Evolutionary conservation across 2,329 filamentous ascomycete species (phyloP), one percentile per base, ranked within the genome.

Genomic region (Hypocrella siamensis): DNA sequence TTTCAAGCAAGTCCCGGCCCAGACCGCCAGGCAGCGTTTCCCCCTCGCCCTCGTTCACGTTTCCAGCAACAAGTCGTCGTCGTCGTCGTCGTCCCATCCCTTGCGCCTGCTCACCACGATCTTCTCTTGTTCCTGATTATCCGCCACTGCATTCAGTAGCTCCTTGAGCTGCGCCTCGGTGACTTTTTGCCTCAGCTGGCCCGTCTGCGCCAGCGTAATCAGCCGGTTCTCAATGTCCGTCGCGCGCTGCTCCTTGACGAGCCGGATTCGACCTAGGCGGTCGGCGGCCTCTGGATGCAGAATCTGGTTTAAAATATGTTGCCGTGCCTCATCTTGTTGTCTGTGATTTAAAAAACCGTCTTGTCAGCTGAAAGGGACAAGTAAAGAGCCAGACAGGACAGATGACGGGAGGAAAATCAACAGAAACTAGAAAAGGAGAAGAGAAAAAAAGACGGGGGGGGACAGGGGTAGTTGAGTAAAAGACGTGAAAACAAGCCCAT

Each of bases 151-250:
- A 40, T 75, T 80, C 40, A 98, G 60, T 35, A 98, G 66, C 42
- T 93, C 84, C 64, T 96, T 94, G 47, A 98, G 66, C 62, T 96
- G 86, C 30, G 78, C 75, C 58, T 98, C 90, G 2, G 80, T 88
- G 29, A 98, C 84, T 54, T 93, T 92, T 39, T 73, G 62, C 33
- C 83, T 67, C 45, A 98, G 64, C 63, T 96, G 90, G 17, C 88
- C 86, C 17, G 77, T 72, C 47, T 85, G 75, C 36, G 90, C 88
- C 35, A 98, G 71, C 75, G 79, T 85, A 55, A 98, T 86, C 35
- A 98, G 70, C 31, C 88, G 63, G 65, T 92, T 86, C 63, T 98
- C 90, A 35, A 98, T 74, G 48, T 94, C 85, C 38, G 69, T 71
- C 22, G 90, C 90, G 47, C 90, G 82, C 45, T 79, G 77, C 53